A percentile compares a stretch with the other conserved stretches of the same genome.
These are phyloP conservation scores for Kuraishia borneana DNA, from an alignment of 805 yeast species.

Conservation along the genomic window DNA sequence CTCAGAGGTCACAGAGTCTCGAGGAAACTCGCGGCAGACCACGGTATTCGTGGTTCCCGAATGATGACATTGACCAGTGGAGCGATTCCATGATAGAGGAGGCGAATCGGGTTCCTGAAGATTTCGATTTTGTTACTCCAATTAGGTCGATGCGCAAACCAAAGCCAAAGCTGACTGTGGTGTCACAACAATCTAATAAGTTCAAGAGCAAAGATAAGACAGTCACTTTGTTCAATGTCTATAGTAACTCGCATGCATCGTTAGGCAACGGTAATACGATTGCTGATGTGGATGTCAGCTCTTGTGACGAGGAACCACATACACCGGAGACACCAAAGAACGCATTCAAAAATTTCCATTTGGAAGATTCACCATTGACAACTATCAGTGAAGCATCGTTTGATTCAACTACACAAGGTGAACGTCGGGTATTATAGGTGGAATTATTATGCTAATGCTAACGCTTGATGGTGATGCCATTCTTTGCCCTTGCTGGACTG, in stretches of 20 bases:
- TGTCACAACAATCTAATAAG: slow-evolving; percentile 4
- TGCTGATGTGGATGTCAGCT: not conserved
- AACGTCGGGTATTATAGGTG: no score
- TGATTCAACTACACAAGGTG: no score
- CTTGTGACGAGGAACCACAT: not conserved
- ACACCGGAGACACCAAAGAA: not conserved
- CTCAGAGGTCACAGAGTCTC: not conserved
- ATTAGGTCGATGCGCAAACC: slow-evolving; percentile 1
- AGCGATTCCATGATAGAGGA: slow-evolving; percentile 22
- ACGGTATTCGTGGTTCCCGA: slow-evolving; percentile 18
- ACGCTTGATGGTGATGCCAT: not conserved
- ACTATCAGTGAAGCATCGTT: not conserved
- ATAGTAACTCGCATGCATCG: not conserved
- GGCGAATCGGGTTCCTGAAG: slow-evolving; percentile 23
- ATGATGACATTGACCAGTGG: slow-evolving; percentile 10
- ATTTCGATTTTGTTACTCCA: slow-evolving; percentile 14
- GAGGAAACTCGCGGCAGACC: slow-evolving; percentile 1
- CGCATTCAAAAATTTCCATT: not conserved
- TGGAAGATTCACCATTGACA: not conserved
- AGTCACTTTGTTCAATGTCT: slow-evolving; percentile 15
- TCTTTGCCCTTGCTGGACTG: not conserved
- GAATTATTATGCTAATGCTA: not conserved
- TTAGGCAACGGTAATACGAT: not conserved
- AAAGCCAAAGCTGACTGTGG: slow-evolving; percentile 1
- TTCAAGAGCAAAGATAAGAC: slow-evolving; percentile 15